These are phyloP conservation scores for Xanthoceras sorbifolium DNA, from an alignment of 345 rosid species.

Conservation along the genomic window DNA sequence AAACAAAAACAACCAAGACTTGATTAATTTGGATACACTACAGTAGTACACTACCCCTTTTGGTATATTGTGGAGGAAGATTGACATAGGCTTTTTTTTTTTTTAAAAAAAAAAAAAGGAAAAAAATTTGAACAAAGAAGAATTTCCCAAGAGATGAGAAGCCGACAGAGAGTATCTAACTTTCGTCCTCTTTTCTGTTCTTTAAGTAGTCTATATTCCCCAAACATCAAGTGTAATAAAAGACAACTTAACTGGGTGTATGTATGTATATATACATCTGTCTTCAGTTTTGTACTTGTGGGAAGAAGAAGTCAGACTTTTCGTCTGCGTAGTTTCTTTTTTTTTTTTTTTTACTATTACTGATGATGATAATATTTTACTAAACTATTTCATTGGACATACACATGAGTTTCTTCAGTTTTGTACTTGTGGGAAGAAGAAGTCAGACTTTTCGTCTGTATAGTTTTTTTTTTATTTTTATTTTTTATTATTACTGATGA, in stretches of 20 bases:
- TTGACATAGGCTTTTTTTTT: constrained; percentile 1
- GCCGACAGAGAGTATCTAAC: constrained; percentile 60
- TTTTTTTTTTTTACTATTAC: neutral
- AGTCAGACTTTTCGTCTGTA: neutral
- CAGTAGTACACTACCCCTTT: neutral
- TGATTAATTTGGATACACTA: neutral
- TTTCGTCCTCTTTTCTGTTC: constrained; percentile 17
- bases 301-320: neutral
- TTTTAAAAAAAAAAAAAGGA: neutral
- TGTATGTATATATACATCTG: neutral
- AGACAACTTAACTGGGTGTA: neutral
- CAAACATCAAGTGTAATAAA: constrained; percentile 19
- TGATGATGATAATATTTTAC: neutral
- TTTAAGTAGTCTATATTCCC: constrained; percentile 19
- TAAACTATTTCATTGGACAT: no score
- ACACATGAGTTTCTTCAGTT: no score
- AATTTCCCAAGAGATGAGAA: constrained; percentile 40
- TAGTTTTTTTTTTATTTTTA: no score
- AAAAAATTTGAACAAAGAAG: constrained; percentile 12
- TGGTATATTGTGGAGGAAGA: constrained; percentile 12
- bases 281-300: neutral
- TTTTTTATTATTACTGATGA: neutral
- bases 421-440: neutral
- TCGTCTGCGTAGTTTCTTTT: neutral
- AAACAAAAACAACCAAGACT: neutral